Conservation (phyloP, 2,329 filamentous ascomycete species). For the Aspergillus sp. region DNA sequence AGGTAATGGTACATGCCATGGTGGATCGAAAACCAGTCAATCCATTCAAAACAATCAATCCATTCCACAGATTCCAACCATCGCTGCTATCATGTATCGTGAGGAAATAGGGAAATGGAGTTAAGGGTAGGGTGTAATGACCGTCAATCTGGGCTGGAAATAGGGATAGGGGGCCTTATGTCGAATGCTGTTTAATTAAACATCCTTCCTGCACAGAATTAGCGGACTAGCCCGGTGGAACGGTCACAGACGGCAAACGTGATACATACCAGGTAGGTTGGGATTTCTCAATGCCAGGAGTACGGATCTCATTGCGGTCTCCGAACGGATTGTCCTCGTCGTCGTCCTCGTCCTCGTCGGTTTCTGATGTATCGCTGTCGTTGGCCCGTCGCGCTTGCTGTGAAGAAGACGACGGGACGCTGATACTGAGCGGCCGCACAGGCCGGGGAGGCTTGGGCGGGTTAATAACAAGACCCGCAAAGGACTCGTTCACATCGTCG, state of each 20-base stretch:
- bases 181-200: slow-evolving; percentile 14
- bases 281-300: slow-evolving; percentile 31
- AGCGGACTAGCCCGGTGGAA: background rate
- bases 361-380: slow-evolving; percentile 54
- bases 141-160: background rate
- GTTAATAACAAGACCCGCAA: slow-evolving; percentile 37
- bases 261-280: slow-evolving; percentile 37
- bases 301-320: slow-evolving; percentile 66
- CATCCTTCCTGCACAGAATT: slow-evolving; percentile 27
- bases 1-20: background rate
- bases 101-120: background rate
- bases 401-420: slow-evolving; percentile 26
- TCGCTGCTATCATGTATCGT: background rate
- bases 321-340: slow-evolving; percentile 87
- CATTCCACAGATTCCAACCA: background rate
- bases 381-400: slow-evolving; percentile 31
- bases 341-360: slow-evolving; percentile 59
- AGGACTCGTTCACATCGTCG: slow-evolving; percentile 29
- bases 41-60: background rate
- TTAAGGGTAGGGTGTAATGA: background rate
- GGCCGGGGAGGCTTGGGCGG: slow-evolving; percentile 46
- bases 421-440: slow-evolving; percentile 61
- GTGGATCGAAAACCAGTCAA: background rate
- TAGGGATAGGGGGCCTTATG: background rate
- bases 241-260: background rate